Conservation (phyloP, 345 rosid species). For the Heritiera fomes region DNA sequence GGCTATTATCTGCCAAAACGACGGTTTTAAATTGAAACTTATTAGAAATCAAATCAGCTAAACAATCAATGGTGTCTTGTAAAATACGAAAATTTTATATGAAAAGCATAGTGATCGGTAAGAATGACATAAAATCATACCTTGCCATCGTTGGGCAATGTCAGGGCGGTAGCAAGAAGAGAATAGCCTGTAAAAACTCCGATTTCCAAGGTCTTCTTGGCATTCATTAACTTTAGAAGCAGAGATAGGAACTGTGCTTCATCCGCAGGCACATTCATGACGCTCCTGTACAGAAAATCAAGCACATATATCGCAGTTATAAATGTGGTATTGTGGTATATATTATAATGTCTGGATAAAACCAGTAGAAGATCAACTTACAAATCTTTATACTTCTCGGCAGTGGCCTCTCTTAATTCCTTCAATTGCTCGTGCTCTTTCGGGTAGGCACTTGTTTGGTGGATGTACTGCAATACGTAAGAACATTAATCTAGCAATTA, state of each 20-base stretch:
- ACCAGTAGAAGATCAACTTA: neutral
- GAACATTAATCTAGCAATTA: neutral
- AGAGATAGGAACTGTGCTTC: constrained; percentile 52
- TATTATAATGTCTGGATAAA: too few relatives aligned
- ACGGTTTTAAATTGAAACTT: neutral
- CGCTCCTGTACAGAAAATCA: constrained; percentile 38
- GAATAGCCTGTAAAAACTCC: constrained; percentile 79
- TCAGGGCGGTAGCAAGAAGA: constrained; percentile 56
- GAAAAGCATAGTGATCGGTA: too few relatives aligned
- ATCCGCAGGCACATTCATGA: constrained; percentile 50
- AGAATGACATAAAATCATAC: constrained; percentile 23
- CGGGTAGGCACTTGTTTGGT: constrained; percentile 47
- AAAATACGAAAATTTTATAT: too few relatives aligned
- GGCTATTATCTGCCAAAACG: constrained; percentile 37
- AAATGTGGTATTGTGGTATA: too few relatives aligned
- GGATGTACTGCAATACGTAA: constrained; percentile 32
- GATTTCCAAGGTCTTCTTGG: constrained; percentile 57
- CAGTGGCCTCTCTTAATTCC: constrained; percentile 45
- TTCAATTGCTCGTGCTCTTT: constrained; percentile 51
- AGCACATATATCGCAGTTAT: neutral
- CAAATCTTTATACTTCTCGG: constrained; percentile 30
- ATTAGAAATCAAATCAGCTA: neutral
- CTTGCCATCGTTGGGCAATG: constrained; percentile 52
- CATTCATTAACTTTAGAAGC: constrained; percentile 53
- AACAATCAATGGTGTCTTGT: too few relatives aligned